These are phyloP conservation scores for Fusarium anthophilum DNA, from an alignment of 2,329 filamentous ascomycete genomes.

Conservation along the genomic window DNA sequence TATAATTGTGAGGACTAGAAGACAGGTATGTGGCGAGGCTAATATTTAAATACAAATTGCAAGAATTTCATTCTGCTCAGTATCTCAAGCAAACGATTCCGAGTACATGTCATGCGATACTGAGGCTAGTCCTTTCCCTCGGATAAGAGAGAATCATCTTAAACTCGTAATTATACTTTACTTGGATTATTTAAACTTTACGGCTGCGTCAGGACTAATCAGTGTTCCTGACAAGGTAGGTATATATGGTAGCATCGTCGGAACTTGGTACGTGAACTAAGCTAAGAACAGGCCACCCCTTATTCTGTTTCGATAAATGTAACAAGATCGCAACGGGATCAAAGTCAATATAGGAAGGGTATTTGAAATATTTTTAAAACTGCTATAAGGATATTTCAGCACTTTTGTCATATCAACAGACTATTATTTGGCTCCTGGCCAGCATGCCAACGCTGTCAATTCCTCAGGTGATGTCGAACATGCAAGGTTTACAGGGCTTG, in stretches of 20 bases:
- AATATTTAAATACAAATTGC: not conserved
- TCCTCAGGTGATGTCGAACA: not conserved
- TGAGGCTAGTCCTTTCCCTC: too few relatives aligned
- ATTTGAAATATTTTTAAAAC: not conserved
- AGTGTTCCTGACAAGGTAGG: not conserved
- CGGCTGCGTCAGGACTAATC: rapidly evolving
- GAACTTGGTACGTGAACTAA: not conserved
- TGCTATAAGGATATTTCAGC: not conserved
- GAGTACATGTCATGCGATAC: not conserved
- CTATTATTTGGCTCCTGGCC: rapidly evolving
- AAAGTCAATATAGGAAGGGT: not conserved
- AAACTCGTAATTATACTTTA: not conserved
- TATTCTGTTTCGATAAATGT: not conserved
- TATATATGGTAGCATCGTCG: not conserved
- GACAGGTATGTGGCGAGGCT: rapidly evolving
- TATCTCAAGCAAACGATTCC: too few relatives aligned
- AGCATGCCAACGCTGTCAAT: not conserved
- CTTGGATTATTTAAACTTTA: not conserved
- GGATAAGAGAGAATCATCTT: not conserved
- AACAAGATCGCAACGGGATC: not conserved
- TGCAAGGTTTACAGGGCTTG: not conserved
- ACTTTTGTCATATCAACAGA: rapidly evolving
- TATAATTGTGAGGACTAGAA: not conserved
- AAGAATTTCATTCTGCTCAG: rapidly evolving
- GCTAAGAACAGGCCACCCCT: not conserved